phyloP scores from a whole-genome alignment of 106 monocot species.

The Platanthera zijinensis region DNA sequence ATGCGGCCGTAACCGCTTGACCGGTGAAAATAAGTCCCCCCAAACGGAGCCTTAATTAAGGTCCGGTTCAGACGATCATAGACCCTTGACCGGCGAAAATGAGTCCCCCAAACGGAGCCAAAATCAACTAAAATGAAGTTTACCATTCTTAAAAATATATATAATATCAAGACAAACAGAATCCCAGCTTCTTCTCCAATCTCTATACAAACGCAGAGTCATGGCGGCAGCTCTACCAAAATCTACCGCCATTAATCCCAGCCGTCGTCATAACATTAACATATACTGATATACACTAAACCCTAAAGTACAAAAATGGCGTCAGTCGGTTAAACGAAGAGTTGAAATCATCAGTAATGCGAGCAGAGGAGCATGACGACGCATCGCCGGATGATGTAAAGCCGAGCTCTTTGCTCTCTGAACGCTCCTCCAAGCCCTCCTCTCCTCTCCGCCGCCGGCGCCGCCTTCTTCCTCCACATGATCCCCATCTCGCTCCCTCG shows the following conservation, averaged over 20 bases:
- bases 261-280: neutral
- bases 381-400: slow-evolving; percentile 11
- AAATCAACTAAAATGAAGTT: neutral
- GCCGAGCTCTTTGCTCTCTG: slow-evolving; percentile 11
- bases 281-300: neutral
- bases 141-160: neutral
- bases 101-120: too few species aligned
- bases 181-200: neutral
- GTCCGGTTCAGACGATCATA: too few species aligned
- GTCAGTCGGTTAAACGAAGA: neutral
- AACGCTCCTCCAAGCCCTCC: slow-evolving; percentile 1
- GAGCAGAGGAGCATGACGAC: slow-evolving; percentile 10
- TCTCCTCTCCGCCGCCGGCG: neutral
- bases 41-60: too few species aligned
- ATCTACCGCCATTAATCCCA: neutral
- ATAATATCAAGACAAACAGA: neutral
- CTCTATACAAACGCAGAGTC: neutral
- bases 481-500: neutral
- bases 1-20: too few species aligned
- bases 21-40: too few species aligned
- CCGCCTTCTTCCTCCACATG: neutral
- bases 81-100: too few species aligned
- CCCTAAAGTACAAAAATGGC: neutral
- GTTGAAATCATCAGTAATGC: neutral
- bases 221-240: neutral